A percentile compares a stretch with the other conserved stretches of the same genome.
These are phyloP conservation scores for Agrocybe pediades DNA, from an alignment of 768 basidiomycete genomes.

Conservation along the genomic window DNA sequence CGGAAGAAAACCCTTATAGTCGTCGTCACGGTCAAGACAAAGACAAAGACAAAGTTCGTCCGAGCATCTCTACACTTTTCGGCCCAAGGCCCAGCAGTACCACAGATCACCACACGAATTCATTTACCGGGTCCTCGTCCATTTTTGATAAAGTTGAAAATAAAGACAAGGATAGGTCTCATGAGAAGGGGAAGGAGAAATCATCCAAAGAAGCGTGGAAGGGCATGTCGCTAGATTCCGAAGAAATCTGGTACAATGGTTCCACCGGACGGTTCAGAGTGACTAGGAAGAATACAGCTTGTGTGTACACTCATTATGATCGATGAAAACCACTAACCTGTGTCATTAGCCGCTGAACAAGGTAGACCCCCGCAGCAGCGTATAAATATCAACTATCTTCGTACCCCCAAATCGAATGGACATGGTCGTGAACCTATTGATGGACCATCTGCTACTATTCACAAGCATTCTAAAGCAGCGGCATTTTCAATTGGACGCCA, in stretches of 20 bases:
- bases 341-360: conserved; percentile 43
- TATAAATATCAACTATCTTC: conserved; percentile 58
- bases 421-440: conserved; percentile 34
- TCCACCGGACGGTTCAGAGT: conserved; percentile 68
- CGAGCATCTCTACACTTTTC: conserved; percentile 29
- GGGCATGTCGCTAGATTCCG: conserved; percentile 52
- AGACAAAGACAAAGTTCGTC: conserved; percentile 22
- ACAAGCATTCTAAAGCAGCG: conserved; percentile 78
- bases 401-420: conserved; percentile 45
- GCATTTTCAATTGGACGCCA: conserved; percentile 81
- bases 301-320: conserved; percentile 27
- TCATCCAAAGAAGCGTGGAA: conserved; percentile 34
- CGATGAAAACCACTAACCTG: conserved; percentile 1
- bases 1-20: conserved; percentile 12
- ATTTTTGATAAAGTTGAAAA: conserved; percentile 16
- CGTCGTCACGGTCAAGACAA: conserved; percentile 6
- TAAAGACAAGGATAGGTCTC: conserved; percentile 12
- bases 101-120: conserved; percentile 9
- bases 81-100: conserved; percentile 31
- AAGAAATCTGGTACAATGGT: conserved; percentile 70
- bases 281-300: conserved; percentile 42
- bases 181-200: conserved; percentile 27
- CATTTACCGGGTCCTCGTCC: conserved; percentile 2
- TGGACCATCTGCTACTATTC: conserved; percentile 70
- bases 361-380: conserved; percentile 69